Evolutionary conservation across 2,329 filamentous ascomycete species (phyloP).

Genomic region (Pseudocercospora crystallina): DNA sequence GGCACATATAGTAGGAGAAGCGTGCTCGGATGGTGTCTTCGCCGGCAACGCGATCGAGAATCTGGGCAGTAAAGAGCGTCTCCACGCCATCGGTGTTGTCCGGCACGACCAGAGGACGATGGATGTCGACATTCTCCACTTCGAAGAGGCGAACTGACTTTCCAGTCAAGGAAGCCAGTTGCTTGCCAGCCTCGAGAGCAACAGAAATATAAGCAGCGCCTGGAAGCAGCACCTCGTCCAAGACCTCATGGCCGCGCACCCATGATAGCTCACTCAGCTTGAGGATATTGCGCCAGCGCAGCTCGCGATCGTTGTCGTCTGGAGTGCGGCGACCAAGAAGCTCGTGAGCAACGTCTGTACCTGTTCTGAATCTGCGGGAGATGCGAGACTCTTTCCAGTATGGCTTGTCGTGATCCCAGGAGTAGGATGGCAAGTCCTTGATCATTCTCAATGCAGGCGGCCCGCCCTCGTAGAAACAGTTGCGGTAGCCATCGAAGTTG

Average conservation of each 20-base stretch:
- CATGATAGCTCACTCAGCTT: constrained; percentile 13
- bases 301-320: constrained; percentile 3
- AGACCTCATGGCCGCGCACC: constrained; percentile 18
- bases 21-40: too few species aligned
- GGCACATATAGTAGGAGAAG: too few species aligned
- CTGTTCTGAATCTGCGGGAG: not conserved
- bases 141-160: not conserved
- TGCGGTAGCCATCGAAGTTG: not conserved
- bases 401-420: constrained; percentile 18
- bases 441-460: not conserved
- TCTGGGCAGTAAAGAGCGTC: not conserved
- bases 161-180: not conserved
- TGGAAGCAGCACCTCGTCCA: constrained; percentile 19
- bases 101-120: not conserved
- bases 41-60: too few species aligned
- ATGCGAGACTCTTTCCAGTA: constrained; percentile 20
- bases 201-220: constrained; percentile 17
- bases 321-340: constrained; percentile 14
- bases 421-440: constrained; percentile 19
- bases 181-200: constrained; percentile 16
- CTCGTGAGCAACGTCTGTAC: not conserved
- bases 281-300: constrained; percentile 20
- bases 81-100: not conserved
- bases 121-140: not conserved
- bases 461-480: not conserved